These are phyloP conservation scores for Didymella pinodella DNA, from an alignment of 2,329 filamentous ascomycete species.

Conservation along the genomic window DNA sequence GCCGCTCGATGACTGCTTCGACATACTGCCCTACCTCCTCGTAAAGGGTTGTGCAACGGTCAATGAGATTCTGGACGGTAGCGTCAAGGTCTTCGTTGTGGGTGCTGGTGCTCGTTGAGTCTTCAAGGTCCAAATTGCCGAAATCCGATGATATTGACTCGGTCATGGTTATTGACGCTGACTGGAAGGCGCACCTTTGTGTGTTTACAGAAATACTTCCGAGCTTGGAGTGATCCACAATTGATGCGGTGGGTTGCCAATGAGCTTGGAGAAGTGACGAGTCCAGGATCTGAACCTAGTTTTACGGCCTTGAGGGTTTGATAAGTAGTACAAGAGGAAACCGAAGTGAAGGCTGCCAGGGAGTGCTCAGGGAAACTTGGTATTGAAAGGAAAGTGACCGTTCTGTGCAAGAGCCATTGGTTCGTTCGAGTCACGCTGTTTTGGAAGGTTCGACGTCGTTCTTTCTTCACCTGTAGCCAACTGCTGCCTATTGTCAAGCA, in stretches of 20 bases:
- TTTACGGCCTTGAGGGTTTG: no score
- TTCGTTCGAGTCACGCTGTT: conserved; percentile 16
- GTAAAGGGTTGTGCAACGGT: conserved; percentile 50
- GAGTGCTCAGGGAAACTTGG: not conserved
- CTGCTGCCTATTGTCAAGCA: conserved; percentile 6
- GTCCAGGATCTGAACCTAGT: no score
- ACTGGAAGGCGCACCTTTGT: no score
- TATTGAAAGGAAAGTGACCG: conserved; percentile 1
- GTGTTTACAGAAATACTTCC: no score
- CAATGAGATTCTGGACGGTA: conserved; percentile 45
- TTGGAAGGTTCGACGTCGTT: conserved; percentile 22
- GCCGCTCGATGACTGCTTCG: conserved; percentile 42
- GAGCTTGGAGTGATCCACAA: no score
- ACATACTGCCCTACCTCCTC: conserved; percentile 55
- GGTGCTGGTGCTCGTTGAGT: conserved; percentile 7
- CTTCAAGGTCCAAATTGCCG: conserved; percentile 23
- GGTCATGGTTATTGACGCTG: conserved; percentile 19
- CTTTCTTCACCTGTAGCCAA: conserved; percentile 5
- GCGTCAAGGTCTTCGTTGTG: conserved; percentile 30
- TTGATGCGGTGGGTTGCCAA: no score
- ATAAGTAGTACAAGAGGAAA: not conserved
- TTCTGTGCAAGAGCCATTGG: conserved; percentile 16
- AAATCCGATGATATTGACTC: conserved; percentile 25
- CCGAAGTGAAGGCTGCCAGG: not conserved
- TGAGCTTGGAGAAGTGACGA: no score